Conservation (phyloP, 2,329 filamentous ascomycete genomes). For the Xylariaceae sp. region DNA sequence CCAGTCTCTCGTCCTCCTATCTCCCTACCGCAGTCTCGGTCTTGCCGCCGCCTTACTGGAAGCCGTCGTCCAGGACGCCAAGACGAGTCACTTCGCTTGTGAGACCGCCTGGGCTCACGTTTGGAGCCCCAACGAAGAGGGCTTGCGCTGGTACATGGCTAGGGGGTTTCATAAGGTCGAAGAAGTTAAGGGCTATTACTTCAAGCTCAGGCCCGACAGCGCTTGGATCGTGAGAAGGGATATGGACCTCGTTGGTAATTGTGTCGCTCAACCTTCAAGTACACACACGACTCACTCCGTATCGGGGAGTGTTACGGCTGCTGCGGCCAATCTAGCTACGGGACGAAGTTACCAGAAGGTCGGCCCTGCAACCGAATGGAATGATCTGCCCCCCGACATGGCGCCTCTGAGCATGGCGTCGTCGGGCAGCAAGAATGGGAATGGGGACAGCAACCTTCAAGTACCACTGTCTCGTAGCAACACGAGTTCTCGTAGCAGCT, state of each 20-base stretch:
- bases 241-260: constrained; percentile 29
- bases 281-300: constrained; percentile 1
- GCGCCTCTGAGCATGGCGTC: constrained; percentile 2
- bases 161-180: constrained; percentile 52
- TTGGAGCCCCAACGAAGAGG: constrained; percentile 64
- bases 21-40: constrained; percentile 59
- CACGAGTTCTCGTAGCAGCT: constrained; percentile 55
- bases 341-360: constrained; percentile 53
- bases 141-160: constrained; percentile 57
- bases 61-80: constrained; percentile 43
- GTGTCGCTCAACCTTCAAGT: constrained; percentile 1
- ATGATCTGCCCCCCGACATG: constrained; percentile 62
- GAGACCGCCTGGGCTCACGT: constrained; percentile 60
- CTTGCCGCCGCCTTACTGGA: constrained; percentile 56
- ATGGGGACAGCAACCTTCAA: constrained; percentile 11
- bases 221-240: constrained; percentile 56
- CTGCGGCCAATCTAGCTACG: constrained; percentile 26
- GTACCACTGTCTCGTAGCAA: constrained; percentile 33
- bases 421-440: background rate
- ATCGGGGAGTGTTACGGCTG: constrained; percentile 25
- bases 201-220: constrained; percentile 56
- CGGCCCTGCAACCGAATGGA: constrained; percentile 60
- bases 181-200: constrained; percentile 55
- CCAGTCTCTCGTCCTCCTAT: constrained; percentile 59
- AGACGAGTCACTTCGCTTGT: constrained; percentile 32